A percentile compares a stretch with the other conserved stretches of the same genome.
Conservation (phyloP, 192 early-diverging fungal genomes). For the Backusella tuberculispora region DNA sequence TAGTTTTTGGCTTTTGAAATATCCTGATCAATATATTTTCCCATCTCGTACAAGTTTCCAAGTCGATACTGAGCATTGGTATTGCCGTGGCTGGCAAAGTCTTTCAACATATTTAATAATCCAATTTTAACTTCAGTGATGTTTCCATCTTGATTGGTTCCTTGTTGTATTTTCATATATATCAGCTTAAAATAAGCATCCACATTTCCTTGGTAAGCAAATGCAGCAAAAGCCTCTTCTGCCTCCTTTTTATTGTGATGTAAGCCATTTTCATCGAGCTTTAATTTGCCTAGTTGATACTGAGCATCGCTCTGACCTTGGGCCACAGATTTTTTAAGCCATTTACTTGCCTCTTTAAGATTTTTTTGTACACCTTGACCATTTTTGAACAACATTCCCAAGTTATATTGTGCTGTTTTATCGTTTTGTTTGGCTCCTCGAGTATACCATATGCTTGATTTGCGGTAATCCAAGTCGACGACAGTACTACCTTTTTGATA, state of each 20-base stretch:
- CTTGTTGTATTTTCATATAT: not conserved
- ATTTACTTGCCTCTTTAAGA: not conserved
- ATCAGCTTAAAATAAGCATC: not conserved
- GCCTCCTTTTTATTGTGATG: not conserved
- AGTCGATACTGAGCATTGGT: not conserved
- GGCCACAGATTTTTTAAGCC: not conserved
- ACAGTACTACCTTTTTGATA: not conserved
- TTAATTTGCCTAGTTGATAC: not conserved
- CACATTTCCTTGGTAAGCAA: not conserved
- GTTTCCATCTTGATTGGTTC: too few relatives aligned
- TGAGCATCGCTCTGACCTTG: not conserved
- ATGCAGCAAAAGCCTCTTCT: not conserved
- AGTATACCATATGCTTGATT: conserved; percentile 32
- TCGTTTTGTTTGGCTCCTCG: conserved; percentile 31
- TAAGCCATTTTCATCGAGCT: too few relatives aligned
- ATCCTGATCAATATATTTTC: conserved; percentile 14
- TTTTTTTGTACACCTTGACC: conserved; percentile 1
- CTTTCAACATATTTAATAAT: not conserved
- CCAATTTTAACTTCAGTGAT: not conserved
- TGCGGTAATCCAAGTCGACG: not conserved
- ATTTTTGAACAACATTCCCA: not conserved
- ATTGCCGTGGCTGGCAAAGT: not conserved
- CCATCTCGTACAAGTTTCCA: not conserved
- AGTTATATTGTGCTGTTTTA: conserved; percentile 24
- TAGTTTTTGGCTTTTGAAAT: conserved; percentile 27